Base-by-base conservation (phyloP, 75 land plant species). In the Pinus taeda region DNA sequence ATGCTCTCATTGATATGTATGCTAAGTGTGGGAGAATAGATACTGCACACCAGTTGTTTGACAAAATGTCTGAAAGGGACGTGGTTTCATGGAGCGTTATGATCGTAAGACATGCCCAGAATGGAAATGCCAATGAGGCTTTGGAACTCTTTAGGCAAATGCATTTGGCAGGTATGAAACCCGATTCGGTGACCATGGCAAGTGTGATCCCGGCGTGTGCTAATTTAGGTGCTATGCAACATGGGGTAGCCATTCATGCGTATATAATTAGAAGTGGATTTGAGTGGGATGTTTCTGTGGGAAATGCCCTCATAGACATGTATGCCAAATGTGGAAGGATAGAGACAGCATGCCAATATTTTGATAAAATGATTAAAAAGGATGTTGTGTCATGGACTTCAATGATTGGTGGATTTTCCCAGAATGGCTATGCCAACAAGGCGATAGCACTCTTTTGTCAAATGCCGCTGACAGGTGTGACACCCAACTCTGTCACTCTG, bases 271-370 rank as follows among this genome's bases (percentile, higher is more conserved):
- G 78, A 76, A 80, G 61, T 74, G 74, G 63, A 42, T 71, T 83
- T 45, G 85, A 83, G 37, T 73, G 58, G 56, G 49, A 57, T 14
- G 74, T 64, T 18, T 75, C 74, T 67, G 80, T 88, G 15, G 75
- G 82, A 11, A 85, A 80, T 33, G 87, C 85, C 6, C 74, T 88
- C 11, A 24, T 88, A 2, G 80, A 80, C 61, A 82, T 85, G 90
- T 88, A 85, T 76, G 82, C 85, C 3, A 84, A 82, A 78, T 88
- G 87, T 71, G 87, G 87, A 5, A 79, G 77, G 57, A 56, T 88
- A 15, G 15, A 5, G 15, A 73, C 77, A 29, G 90, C 87, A 18
- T 78, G 39, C 59, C 36, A 42, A 26, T 60, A 75, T 63, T 88
- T 88, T 70, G 71, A 71, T 6, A 63, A 29, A 13, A 81, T 82